These are phyloP conservation scores for Lippia alba DNA, from an alignment of 305 asterid genomes.

Conservation along the genomic window DNA sequence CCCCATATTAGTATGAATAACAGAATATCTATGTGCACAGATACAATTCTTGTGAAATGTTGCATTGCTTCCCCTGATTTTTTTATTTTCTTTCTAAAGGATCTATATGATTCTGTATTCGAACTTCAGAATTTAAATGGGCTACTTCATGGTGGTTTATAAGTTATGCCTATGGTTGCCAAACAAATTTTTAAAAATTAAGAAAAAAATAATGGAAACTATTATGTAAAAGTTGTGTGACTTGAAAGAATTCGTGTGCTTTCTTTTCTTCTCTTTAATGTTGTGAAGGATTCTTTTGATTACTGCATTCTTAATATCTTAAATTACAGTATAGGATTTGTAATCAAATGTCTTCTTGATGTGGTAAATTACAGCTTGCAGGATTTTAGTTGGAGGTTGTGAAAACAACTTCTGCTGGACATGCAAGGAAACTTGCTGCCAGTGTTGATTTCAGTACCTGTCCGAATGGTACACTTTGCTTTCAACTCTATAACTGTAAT, in stretches of 20 bases:
- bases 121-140: neutral
- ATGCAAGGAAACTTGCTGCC: slow-evolving; percentile 89
- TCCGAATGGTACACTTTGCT: slow-evolving; percentile 70
- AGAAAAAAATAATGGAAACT: neutral
- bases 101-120: neutral
- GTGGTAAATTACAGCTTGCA: slow-evolving; percentile 66
- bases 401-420: slow-evolving; percentile 91
- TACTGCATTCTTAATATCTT: slow-evolving; percentile 29
- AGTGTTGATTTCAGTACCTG: slow-evolving; percentile 83
- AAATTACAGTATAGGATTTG: slow-evolving; percentile 32
- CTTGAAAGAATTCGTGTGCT: neutral
- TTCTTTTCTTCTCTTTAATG: slow-evolving; percentile 17
- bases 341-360: slow-evolving; percentile 29
- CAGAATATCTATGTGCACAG: neutral
- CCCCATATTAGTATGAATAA: neutral
- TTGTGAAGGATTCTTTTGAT: slow-evolving; percentile 27
- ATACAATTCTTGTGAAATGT: neutral
- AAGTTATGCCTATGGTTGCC: neutral
- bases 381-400: slow-evolving; percentile 91
- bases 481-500: slow-evolving; percentile 10
- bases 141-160: slow-evolving; percentile 9
- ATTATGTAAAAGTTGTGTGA: neutral
- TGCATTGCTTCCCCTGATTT: neutral
- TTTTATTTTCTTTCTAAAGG: neutral
- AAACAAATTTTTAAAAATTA: neutral